Evolutionary conservation across 2,329 filamentous ascomycete species (phyloP).

Genomic region (Myriosclerotinia duriaeana): DNA sequence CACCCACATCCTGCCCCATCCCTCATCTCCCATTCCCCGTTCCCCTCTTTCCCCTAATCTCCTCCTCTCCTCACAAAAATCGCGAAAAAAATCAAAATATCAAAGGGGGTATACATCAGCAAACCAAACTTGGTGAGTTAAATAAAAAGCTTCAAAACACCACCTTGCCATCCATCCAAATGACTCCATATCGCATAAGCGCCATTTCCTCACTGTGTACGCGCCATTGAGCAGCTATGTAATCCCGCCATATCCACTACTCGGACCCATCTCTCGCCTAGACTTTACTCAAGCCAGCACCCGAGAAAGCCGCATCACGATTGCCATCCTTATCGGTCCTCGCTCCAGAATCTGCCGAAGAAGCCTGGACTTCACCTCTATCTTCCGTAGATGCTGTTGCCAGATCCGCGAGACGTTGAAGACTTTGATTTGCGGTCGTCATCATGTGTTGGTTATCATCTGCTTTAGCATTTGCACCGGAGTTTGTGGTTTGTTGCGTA

Average conservation of each 20-base stretch:
- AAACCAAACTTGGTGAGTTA: neutral
- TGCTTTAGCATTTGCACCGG: conserved; percentile 5
- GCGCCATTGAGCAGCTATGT: neutral
- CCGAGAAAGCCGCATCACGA: neutral
- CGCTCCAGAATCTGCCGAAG: neutral
- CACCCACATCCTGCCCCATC: neutral
- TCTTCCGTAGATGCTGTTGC: conserved; percentile 34
- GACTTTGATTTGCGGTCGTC: conserved; percentile 35
- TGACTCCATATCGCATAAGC: conserved; percentile 3
- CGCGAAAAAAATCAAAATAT: neutral
- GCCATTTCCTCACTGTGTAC: neutral
- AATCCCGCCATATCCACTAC: neutral
- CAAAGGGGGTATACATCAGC: conserved; percentile 13
- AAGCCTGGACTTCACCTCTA: neutral
- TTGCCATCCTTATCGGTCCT: neutral
- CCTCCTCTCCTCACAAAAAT: neutral
- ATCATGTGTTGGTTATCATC: conserved; percentile 31
- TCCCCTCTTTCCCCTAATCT: neutral
- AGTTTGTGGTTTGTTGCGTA: neutral
- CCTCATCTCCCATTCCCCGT: neutral
- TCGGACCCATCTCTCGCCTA: neutral
- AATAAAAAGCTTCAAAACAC: neutral
- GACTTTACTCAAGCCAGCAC: neutral
- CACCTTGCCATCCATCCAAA: conserved; percentile 1
- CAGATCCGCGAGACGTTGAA: conserved; percentile 61